Evolutionary conservation across 78 protist species (phyloP), one percentile per base, ranked within the genome.

Genomic region (Dictyostelium citrinum): DNA sequence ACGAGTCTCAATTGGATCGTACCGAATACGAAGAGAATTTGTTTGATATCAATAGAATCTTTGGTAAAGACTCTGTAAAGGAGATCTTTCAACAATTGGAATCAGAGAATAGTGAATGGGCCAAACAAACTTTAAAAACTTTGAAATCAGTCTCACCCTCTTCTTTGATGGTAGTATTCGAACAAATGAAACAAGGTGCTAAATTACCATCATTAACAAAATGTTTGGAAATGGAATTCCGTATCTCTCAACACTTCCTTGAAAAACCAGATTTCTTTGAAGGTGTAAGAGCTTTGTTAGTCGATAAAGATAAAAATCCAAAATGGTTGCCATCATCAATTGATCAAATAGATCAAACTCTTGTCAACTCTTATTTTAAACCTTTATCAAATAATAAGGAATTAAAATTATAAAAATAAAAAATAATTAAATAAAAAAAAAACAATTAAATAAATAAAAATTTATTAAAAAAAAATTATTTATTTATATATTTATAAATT

Each of bases 221-320:
- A 33, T 83, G 91, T 76, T 49, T 90, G 22, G 75, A 83, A 31
- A 90, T 90, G 95, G 95, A 90, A 51, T 64, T 77, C 27, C 82
- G 95, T 76, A 90, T 90, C 81, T 55, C 95, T 10, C 90, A 79
- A 81, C 39, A 33, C 2, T 90, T 90, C 74, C 24, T 88, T 2
- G 81, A 49, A 16, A 74, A 85, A 43, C 41, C 70, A 12, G 93
- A 88, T 27, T 88, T 88, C 35, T 88, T 88, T 31, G 96, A 92
- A 68, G 96, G 96, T 39, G 96, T 93, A 3, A 64, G 96, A 58
- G 96, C 96, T 22, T 22, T 93, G 5, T 46, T 93, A 27, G 96
- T 93, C 29, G 96, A 93, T 71, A 93, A 93, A 51, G 96, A 93
- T 79, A 93, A 86, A 51, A 93, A 93, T 24, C 96, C 96, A 84